Base-by-base conservation (phyloP, 306 rosid species). In the Dalbergia cultrata region DNA sequence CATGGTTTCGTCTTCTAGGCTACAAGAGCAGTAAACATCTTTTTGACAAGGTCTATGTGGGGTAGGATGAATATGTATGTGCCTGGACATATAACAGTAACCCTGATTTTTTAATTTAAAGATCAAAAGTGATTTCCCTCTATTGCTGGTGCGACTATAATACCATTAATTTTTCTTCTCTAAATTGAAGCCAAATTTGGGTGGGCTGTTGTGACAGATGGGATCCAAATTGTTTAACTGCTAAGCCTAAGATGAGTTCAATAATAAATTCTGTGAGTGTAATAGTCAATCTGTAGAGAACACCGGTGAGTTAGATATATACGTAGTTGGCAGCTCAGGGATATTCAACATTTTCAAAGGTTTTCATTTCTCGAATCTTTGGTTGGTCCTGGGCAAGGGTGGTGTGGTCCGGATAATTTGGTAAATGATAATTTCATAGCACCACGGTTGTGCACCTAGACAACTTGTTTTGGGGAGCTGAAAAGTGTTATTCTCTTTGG, bases 61-160 rank as follows among this genome's bases (percentile, higher is more conserved):
- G 69, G 85, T 77, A 83, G 82, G 85, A 74, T 65, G 82, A 85
- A 74, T 79, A 70, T 89, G 90, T 84, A 88, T 74, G 69, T 76
- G 84, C 74, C 80, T 83, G 75, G 84, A 77, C 86, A 81, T 90
- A 81, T 78, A 74, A 75, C 78, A 84, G 78, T 43, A 68, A 34
- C 62, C 89, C 83, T 60, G 47, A 81, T 65, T 78, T 72, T 72
- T 75, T 56, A 64, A 33, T 80, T 73, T 77, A 58, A 56, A 83
- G 18, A 82, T 77, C 31, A 47, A 78, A 73, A 47, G 60, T 80
- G 78, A 69, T 72, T 76, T 82, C 74, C 78, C 68, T 44, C 49
- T 79, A 7, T 71, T 34, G 66, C 65, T 78, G 81, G 44, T 70
- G 50, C 44, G 84, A 47, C 63, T 67, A 47, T 75, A 37, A 13